phyloP scores from a whole-genome alignment of 257 asterid genomes.

The Gynochthodes officinalis region DNA sequence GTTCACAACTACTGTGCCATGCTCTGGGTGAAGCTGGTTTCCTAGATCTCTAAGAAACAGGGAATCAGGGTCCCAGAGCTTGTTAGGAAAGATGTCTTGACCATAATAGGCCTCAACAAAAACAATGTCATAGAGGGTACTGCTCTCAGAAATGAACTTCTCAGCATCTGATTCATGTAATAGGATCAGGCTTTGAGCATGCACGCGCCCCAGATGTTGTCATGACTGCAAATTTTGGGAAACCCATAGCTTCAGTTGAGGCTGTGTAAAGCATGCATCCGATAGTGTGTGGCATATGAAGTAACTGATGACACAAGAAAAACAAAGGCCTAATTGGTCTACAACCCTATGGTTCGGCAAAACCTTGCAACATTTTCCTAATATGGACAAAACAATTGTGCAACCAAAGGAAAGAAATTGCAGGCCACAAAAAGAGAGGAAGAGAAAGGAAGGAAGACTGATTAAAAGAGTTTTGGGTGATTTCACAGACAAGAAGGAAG shows the following conservation, averaged over 20 bases:
- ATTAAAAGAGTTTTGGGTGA: background rate
- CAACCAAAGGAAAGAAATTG: background rate
- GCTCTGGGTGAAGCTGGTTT: constrained; percentile 61
- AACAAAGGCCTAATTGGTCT: background rate
- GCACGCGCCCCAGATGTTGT: constrained; percentile 49
- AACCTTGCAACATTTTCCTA: background rate
- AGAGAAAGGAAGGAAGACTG: background rate
- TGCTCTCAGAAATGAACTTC: constrained; percentile 53
- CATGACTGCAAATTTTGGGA: constrained; percentile 67
- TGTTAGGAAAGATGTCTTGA: constrained; percentile 68
- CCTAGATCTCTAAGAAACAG: constrained; percentile 58
- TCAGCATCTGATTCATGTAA: constrained; percentile 69
- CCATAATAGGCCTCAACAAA: constrained; percentile 87
- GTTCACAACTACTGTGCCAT: constrained; percentile 83
- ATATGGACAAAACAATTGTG: background rate
- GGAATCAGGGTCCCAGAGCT: constrained; percentile 60
- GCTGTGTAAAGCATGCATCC: constrained; percentile 35
- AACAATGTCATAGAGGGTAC: constrained; percentile 57
- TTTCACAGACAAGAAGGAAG: background rate
- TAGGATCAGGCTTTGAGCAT: constrained; percentile 30
- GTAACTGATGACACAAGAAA: background rate
- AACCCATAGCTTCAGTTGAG: constrained; percentile 81
- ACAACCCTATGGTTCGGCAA: background rate
- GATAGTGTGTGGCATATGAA: background rate
- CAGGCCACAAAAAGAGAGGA: background rate